Evolutionary conservation across 2,329 filamentous ascomycete species (phyloP).

Genomic region (Shiraia bambusicola): DNA sequence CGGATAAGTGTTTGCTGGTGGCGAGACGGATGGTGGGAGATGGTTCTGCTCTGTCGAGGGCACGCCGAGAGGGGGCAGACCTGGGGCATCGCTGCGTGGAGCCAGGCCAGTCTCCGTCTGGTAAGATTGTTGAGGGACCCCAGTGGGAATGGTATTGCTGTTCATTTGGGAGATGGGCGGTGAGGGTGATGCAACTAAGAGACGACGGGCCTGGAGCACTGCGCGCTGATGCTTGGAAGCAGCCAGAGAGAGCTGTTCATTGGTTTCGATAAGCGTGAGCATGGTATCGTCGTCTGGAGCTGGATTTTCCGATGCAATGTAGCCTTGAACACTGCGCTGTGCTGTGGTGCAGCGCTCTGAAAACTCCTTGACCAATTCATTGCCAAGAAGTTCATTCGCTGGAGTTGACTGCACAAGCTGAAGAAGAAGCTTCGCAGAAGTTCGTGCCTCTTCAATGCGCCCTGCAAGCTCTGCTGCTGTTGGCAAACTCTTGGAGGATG

Average conservation of each 20-base stretch:
- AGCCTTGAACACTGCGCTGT: slow-evolving; percentile 77
- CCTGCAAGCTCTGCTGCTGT: slow-evolving; percentile 74
- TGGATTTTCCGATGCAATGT: slow-evolving; percentile 79
- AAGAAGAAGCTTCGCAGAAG: slow-evolving; percentile 86
- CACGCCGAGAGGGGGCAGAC: slow-evolving; percentile 19
- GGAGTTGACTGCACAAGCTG: slow-evolving; percentile 89
- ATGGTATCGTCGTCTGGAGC: slow-evolving; percentile 90
- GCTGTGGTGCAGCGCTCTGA: slow-evolving; percentile 81
- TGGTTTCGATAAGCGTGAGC: slow-evolving; percentile 89
- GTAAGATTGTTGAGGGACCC: slow-evolving; percentile 18
- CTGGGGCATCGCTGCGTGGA: slow-evolving; percentile 16
- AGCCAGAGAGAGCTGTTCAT: slow-evolving; percentile 83
- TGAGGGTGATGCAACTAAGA: slow-evolving; percentile 34
- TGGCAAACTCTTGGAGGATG: slow-evolving; percentile 51
- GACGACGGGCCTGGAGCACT: slow-evolving; percentile 60
- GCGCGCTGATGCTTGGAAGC: slow-evolving; percentile 83
- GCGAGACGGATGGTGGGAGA: neutral
- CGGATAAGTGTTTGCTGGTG: neutral
- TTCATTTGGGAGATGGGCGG: slow-evolving; percentile 16
- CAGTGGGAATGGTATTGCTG: slow-evolving; percentile 12
- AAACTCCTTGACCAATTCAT: slow-evolving; percentile 93
- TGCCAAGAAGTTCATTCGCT: slow-evolving; percentile 69
- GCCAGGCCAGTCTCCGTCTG: slow-evolving; percentile 6
- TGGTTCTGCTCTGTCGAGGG: slow-evolving; percentile 9
- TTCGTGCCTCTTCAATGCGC: slow-evolving; percentile 85